Conservation (phyloP, 805 yeast species). For the Starmerella gropengiesseri region DNA sequence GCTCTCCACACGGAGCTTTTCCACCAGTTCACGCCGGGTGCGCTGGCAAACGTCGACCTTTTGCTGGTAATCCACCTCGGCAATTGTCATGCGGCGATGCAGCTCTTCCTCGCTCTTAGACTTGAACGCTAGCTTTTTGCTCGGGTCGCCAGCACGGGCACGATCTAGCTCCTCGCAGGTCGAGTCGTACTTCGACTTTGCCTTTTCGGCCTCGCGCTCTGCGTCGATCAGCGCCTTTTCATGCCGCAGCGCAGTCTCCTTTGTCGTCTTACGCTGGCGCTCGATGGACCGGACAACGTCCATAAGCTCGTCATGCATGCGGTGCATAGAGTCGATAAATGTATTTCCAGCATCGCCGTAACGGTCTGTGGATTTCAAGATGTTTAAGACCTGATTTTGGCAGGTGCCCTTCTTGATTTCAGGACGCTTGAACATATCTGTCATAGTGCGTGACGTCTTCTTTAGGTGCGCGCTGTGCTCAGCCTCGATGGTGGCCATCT, state of each 20-base stretch:
- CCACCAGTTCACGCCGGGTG: conserved; percentile 59
- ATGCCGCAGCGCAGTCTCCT: conserved; percentile 69
- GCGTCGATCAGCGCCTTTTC: conserved; percentile 82
- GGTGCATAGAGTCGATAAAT: conserved; percentile 66
- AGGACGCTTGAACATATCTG: conserved; percentile 39
- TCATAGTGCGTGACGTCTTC: conserved; percentile 52
- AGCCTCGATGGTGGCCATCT: conserved; percentile 66
- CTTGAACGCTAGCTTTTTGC: conserved; percentile 67
- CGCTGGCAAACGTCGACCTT: conserved; percentile 65
- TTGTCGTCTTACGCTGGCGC: conserved; percentile 59
- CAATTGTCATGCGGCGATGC: conserved; percentile 62
- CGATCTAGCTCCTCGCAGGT: conserved; percentile 81
- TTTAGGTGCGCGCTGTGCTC: conserved; percentile 65
- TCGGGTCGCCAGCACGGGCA: conserved; percentile 68
- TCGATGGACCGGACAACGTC: conserved; percentile 62
- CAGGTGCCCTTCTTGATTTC: conserved; percentile 54
- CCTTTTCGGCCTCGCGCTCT: conserved; percentile 76
- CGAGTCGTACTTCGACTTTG: conserved; percentile 63
- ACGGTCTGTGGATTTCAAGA: conserved; percentile 70
- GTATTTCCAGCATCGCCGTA: conserved; percentile 59
- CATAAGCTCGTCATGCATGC: conserved; percentile 74
- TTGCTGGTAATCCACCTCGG: conserved; percentile 77
- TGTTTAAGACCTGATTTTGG: conserved; percentile 50
- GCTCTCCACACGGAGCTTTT: conserved; percentile 65
- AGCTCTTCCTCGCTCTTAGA: conserved; percentile 89